Evolutionary conservation across 768 basidiomycete genomes (phyloP).

Genomic region (Naganishia friedmannii): DNA sequence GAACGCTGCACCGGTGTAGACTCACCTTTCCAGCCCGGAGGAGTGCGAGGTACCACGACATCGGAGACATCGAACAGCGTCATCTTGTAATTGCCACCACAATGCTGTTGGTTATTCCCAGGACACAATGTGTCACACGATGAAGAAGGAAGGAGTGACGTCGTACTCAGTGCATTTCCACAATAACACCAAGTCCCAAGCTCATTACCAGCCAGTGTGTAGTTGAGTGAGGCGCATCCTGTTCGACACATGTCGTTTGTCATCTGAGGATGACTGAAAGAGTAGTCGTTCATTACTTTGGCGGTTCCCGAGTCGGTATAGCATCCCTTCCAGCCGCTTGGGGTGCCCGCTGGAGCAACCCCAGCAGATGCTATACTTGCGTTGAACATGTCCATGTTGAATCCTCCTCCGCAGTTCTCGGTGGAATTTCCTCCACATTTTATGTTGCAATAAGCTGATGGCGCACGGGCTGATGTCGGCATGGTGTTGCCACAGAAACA

Average conservation of each 20-base stretch:
- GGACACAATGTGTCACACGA: conserved; percentile 5
- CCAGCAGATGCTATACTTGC: conserved; percentile 19
- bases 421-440: conserved; percentile 34
- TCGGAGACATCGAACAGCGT: conserved; percentile 3
- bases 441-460: conserved; percentile 27
- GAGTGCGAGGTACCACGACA: conserved; percentile 4
- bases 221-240: conserved; percentile 33
- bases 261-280: conserved; percentile 26
- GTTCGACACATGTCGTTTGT: conserved; percentile 19
- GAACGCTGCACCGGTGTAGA: not conserved
- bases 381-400: conserved; percentile 35
- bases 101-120: conserved; percentile 7
- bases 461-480: conserved; percentile 1
- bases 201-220: conserved; percentile 31
- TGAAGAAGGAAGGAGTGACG: not conserved
- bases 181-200: conserved; percentile 37
- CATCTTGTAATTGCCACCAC: conserved; percentile 24
- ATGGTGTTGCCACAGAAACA: conserved; percentile 28
- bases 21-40: conserved; percentile 15
- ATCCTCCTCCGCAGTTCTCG: conserved; percentile 36
- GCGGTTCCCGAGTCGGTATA: conserved; percentile 31
- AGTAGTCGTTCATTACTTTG: conserved; percentile 33
- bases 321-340: conserved; percentile 34
- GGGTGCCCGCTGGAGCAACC: conserved; percentile 15
- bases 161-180: conserved; percentile 29